A percentile compares a stretch with the other conserved stretches of the same genome.
Evolutionary conservation across 2,329 filamentous ascomycete species (phyloP).

Genomic region (Colletotrichum lentis): DNA sequence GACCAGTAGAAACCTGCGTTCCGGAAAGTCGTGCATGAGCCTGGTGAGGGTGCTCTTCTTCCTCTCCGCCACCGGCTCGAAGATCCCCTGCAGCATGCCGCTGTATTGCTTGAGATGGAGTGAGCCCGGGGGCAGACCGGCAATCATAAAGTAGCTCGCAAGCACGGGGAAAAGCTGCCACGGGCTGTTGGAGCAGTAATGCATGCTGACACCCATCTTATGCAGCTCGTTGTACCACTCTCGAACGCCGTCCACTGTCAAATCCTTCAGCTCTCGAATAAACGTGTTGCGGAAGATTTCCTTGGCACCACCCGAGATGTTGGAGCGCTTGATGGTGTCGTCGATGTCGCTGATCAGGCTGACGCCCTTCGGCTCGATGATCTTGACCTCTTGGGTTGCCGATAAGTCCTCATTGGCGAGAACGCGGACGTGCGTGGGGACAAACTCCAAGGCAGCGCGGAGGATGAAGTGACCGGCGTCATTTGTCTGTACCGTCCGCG

Average conservation of each 20-base stretch:
- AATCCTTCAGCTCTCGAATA: constrained; percentile 80
- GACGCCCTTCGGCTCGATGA: constrained; percentile 81
- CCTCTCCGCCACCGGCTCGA: constrained; percentile 93
- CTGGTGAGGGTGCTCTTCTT: constrained; percentile 89
- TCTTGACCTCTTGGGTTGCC: constrained; percentile 76
- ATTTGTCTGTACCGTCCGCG: constrained; percentile 84
- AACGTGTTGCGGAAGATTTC: constrained; percentile 98
- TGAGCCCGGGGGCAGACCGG: constrained; percentile 84
- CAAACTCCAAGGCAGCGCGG: constrained; percentile 83
- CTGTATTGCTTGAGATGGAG: constrained; percentile 96
- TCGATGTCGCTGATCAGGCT: constrained; percentile 98
- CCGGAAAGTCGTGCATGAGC: constrained; percentile 87
- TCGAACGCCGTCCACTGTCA: constrained; percentile 84
- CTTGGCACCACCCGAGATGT: constrained; percentile 83
- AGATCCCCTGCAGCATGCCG: constrained; percentile 97
- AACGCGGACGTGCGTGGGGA: constrained; percentile 88
- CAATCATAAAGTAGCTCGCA: constrained; percentile 81
- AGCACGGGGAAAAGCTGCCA: constrained; percentile 97
- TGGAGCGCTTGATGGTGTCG: constrained; percentile 95
- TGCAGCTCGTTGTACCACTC: constrained; percentile 88
- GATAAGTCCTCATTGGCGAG: constrained; percentile 87
- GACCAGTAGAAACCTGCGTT: constrained; percentile 87
- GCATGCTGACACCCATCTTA: constrained; percentile 83
- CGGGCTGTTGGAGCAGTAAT: constrained; percentile 99
- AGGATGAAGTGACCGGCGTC: constrained; percentile 88